Percentiles rank a stretch among this genome's conserved stretches.
Evolutionary conservation across 805 yeast genomes (phyloP).

Genomic region (Ascoidea asiatica): DNA sequence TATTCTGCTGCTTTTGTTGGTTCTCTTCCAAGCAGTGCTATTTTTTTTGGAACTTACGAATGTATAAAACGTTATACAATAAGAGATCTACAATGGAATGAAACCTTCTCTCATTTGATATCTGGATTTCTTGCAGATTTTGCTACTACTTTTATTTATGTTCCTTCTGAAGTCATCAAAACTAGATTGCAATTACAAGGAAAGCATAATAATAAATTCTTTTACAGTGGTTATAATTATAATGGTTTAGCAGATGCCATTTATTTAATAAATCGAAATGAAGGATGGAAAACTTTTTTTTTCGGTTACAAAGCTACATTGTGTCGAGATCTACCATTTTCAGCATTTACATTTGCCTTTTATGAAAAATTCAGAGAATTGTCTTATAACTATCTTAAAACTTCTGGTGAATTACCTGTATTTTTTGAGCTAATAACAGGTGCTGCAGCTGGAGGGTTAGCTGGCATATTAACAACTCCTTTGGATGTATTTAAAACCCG

Average conservation of each 20-base stretch:
- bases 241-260: conserved; percentile 62
- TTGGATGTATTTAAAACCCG: conserved; percentile 86
- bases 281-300: conserved; percentile 67
- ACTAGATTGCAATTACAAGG: conserved; percentile 93
- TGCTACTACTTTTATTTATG: conserved; percentile 77
- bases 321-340: conserved; percentile 85
- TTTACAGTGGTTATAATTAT: conserved; percentile 79
- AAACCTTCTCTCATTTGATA: conserved; percentile 62
- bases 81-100: conserved; percentile 50
- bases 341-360: conserved; percentile 91
- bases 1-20: conserved; percentile 88
- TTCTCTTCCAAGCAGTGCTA: conserved; percentile 84
- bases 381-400: conserved; percentile 23
- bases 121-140: conserved; percentile 94
- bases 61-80: conserved; percentile 59
- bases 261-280: conserved; percentile 43
- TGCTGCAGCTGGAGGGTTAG: conserved; percentile 90
- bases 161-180: conserved; percentile 90
- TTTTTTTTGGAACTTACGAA: conserved; percentile 91
- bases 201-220: conserved; percentile 62
- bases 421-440: conserved; percentile 70
- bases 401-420: conserved; percentile 33
- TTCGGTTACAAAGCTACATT: conserved; percentile 93
- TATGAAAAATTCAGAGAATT: conserved; percentile 68
- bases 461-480: conserved; percentile 84